Evolutionary conservation across 257 asterid genomes (phyloP), one percentile per base, ranked within the genome.

Genomic region (Penstemon newberryi): DNA sequence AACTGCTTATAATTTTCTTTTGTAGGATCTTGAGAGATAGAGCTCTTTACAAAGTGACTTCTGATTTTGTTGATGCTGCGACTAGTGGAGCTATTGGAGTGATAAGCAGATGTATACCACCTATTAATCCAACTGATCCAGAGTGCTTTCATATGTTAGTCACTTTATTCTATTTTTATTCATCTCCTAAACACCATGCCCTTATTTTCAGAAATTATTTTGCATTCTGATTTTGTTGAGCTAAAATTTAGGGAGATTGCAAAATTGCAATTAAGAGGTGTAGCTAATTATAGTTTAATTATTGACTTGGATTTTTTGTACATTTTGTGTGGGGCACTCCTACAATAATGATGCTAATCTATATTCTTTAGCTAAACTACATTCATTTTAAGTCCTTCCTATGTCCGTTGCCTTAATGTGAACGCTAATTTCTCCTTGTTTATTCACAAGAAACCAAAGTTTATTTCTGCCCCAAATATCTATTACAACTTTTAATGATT

Each of bases 121-220:
- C 98, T 54, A 89, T 92, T 75, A 92, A 92, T 86, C 98, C 98
- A 73, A 87, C 98, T 19, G 98, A 92, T 80, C 98, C 98, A 60
- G 96, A 87, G 77, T 89, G 96, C 85, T 89, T 87, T 79, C 98
- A 89, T 75, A 92, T 92, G 98, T 92, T 77, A 82, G 96, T 83
- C 46, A 8, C 15, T 18, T 47, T 58, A 53, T 56, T 3, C 6
- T 25, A 6, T 38, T 46, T 18, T 18, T 18, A 25, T 25, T 25
- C 33, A 25, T 25, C 1, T 10, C 54, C 3, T 4, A 9, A 10
- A 49, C 11, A 13, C 9, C 54, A 49, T 49, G 54, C 15, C n/a
- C n/a, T 49, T 12, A 13, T 60, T 15, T 49, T 38, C 55, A n/a
- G 46, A 46, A 13, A 7, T 33, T n/a, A 10, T 36, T 56, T 60